Percentiles rank a stretch among this genome's conserved stretches.
Conservation (phyloP, 2,329 filamentous ascomycete genomes). For the Cladosporium sp. region DNA sequence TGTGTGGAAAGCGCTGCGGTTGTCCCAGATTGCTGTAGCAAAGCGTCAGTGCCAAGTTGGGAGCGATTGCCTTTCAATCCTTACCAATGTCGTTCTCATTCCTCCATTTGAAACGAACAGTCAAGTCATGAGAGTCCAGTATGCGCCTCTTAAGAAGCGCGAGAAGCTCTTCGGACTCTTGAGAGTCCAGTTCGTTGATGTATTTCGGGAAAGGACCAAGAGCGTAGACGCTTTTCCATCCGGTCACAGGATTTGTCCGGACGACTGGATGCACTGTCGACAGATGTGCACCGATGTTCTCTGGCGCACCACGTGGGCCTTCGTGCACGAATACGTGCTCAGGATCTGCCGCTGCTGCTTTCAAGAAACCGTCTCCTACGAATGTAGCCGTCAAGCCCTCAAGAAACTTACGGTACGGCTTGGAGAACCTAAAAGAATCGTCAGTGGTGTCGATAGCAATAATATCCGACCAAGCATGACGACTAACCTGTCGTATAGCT, state of each 20-base stretch:
- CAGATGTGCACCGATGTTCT: constrained; percentile 48
- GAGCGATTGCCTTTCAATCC: neutral
- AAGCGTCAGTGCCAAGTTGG: neutral
- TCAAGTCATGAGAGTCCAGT: constrained; percentile 50
- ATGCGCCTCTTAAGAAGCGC: constrained; percentile 31
- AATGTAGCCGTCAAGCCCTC: constrained; percentile 56
- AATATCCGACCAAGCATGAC: neutral
- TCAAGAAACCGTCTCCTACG: constrained; percentile 27
- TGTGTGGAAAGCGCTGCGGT: constrained; percentile 56
- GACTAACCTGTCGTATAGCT: constrained; percentile 52
- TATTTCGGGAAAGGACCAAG: constrained; percentile 53
- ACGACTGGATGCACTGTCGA: constrained; percentile 46
- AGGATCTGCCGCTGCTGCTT: constrained; percentile 32
- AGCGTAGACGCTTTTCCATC: constrained; percentile 59
- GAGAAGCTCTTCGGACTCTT: constrained; percentile 23
- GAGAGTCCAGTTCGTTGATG: constrained; percentile 47
- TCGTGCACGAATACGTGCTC: constrained; percentile 38
- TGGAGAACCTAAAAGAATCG: constrained; percentile 45
- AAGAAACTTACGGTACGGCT: constrained; percentile 54
- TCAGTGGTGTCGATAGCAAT: neutral
- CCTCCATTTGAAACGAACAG: constrained; percentile 48
- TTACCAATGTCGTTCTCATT: constrained; percentile 45
- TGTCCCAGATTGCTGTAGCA: constrained; percentile 62
- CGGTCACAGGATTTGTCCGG: constrained; percentile 57
- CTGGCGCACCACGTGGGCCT: constrained; percentile 31